A percentile compares a stretch with the other conserved stretches of the same genome.
phyloP scores from a whole-genome alignment of 805 yeast species.

The Saturnispora hagleri region DNA sequence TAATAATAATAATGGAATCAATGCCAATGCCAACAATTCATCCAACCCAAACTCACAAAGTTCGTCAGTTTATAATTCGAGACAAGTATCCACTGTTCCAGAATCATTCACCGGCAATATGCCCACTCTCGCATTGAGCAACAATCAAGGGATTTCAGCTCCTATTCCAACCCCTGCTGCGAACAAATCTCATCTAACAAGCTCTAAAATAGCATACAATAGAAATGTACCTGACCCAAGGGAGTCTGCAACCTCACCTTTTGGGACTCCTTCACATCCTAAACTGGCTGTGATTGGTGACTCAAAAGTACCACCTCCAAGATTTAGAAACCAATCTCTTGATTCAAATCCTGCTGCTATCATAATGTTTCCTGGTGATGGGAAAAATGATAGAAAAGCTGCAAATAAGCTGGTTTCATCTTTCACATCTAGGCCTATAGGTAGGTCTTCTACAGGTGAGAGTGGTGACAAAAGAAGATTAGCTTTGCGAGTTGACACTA shows the following conservation, averaged over 20 bases:
- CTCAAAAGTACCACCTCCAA: constrained; percentile 24
- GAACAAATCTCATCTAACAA: background rate
- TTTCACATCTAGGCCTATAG: background rate
- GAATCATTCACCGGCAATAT: background rate
- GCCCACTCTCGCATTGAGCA: background rate
- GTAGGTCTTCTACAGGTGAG: background rate
- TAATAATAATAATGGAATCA: background rate
- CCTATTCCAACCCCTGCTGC: constrained; percentile 5
- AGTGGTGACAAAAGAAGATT: background rate
- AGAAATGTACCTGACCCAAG: background rate
- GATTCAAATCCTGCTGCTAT: constrained; percentile 28
- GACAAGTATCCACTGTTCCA: background rate
- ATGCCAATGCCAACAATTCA: background rate
- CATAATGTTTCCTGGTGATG: constrained; percentile 38
- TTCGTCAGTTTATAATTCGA: background rate
- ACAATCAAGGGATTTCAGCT: background rate
- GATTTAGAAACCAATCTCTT: constrained; percentile 12
- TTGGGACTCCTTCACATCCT: constrained; percentile 1
- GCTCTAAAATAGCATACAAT: background rate
- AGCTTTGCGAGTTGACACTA: background rate
- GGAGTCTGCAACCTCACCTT: constrained; percentile 1
- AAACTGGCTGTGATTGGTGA: constrained; percentile 26
- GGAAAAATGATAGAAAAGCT: constrained; percentile 9
- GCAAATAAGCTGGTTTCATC: background rate
- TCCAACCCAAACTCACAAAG: background rate